Conservation (phyloP, 306 rosid species). For the Cucumis hystrix region DNA sequence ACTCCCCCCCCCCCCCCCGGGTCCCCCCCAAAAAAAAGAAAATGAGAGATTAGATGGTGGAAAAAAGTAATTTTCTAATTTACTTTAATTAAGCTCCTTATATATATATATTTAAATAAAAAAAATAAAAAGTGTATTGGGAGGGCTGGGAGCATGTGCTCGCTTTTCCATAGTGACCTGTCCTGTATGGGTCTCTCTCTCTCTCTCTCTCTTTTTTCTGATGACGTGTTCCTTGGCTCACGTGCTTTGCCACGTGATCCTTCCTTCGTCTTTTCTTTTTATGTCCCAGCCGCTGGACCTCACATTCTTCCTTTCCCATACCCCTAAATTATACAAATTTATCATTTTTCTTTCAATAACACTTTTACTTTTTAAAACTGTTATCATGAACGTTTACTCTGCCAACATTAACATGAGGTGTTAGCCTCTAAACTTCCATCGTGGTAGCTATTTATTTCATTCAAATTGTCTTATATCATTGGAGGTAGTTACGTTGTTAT, state of each 20-base stretch:
- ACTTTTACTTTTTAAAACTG: too few species aligned
- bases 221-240: neutral
- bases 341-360: too few species aligned
- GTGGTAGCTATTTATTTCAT: too few species aligned
- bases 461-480: too few species aligned
- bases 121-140: neutral
- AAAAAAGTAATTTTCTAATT: neutral
- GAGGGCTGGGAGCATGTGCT: constrained; percentile 5
- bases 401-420: too few species aligned
- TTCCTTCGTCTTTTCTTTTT: neutral
- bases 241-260: neutral
- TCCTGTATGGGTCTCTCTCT: neutral
- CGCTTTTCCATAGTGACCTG: constrained; percentile 1
- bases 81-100: neutral
- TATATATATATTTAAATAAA: neutral
- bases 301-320: neutral
- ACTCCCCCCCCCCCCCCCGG: neutral
- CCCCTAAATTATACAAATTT: neutral
- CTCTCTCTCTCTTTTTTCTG: neutral
- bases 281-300: neutral
- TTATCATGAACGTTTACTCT: too few species aligned
- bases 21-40: neutral
- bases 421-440: too few species aligned
- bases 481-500: too few species aligned
- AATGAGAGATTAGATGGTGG: neutral